Percentiles rank a stretch among this genome's conserved stretches.
Evolutionary conservation across 352 stramenopile species (phyloP).

Genomic region (Pythium brassicae): DNA sequence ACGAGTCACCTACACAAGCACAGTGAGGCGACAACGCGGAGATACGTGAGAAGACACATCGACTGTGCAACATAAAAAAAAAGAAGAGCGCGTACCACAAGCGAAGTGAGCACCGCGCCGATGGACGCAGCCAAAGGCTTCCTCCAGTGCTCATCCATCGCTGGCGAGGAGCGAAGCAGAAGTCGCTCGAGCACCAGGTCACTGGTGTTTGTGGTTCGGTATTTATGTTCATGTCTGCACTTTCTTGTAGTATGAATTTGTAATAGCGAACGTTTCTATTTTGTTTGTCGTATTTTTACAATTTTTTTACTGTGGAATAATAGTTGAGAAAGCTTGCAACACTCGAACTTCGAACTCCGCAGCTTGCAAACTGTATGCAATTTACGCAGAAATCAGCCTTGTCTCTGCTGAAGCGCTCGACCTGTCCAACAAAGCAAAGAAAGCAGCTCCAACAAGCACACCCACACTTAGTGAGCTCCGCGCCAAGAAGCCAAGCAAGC

Average conservation of each 20-base stretch:
- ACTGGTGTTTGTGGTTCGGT: background rate
- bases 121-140: slow-evolving; percentile 61
- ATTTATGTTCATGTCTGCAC: background rate
- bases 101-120: slow-evolving; percentile 61
- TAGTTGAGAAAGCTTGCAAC: background rate
- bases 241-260: background rate
- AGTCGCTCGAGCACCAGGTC: background rate
- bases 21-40: background rate
- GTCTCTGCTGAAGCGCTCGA: background rate
- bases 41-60: background rate
- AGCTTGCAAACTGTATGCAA: background rate
- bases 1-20: too few relatives aligned
- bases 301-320: background rate
- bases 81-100: slow-evolving; percentile 36
- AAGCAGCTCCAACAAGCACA: background rate
- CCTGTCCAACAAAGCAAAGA: too few relatives aligned
- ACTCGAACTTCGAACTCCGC: background rate
- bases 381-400: background rate
- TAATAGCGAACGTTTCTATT: background rate
- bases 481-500: background rate
- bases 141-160: slow-evolving; percentile 66
- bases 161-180: background rate
- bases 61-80: background rate
- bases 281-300: background rate
- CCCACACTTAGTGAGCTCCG: background rate